These are phyloP conservation scores for Tylopilus orsonianus DNA, from an alignment of 1,284 basidiomycete species.

Conservation along the genomic window DNA sequence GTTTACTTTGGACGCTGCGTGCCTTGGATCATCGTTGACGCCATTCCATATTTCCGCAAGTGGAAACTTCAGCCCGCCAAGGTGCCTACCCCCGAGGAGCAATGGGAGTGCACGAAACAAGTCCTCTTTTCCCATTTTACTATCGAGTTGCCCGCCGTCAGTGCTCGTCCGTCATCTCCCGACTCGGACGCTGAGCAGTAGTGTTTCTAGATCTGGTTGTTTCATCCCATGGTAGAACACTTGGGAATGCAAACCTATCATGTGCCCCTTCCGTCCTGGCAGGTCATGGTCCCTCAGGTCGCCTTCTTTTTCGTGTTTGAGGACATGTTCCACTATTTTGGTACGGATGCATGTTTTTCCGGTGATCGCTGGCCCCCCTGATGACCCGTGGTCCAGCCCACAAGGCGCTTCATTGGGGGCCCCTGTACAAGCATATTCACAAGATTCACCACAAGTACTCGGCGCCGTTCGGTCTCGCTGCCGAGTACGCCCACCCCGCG, in stretches of 20 bases:
- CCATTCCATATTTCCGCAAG: slow-evolving; percentile 88
- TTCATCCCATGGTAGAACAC: slow-evolving; percentile 91
- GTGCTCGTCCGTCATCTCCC: slow-evolving; percentile 26
- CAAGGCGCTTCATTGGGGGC: slow-evolving; percentile 86
- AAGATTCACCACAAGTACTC: slow-evolving; percentile 98
- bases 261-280: slow-evolving; percentile 83
- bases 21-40: slow-evolving; percentile 96
- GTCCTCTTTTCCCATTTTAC: slow-evolving; percentile 97
- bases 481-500: slow-evolving; percentile 95
- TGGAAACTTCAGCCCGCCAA: slow-evolving; percentile 96
- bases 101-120: slow-evolving; percentile 96
- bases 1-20: slow-evolving; percentile 97
- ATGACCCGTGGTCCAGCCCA: slow-evolving; percentile 58
- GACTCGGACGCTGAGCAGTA: slow-evolving; percentile 1
- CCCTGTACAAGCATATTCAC: slow-evolving; percentile 97
- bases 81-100: slow-evolving; percentile 76
- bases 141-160: slow-evolving; percentile 85
- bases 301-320: slow-evolving; percentile 95
- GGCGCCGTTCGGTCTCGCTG: slow-evolving; percentile 95
- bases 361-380: background rate
- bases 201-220: slow-evolving; percentile 80
- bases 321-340: slow-evolving; percentile 88
- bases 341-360: slow-evolving; percentile 36
- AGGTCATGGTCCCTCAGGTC: slow-evolving; percentile 77
- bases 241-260: slow-evolving; percentile 92